A percentile compares a stretch with the other conserved stretches of the same genome.
These are phyloP conservation scores for Phytomonas sp. DNA, from an alignment of 208 protist genomes.

Conservation along the genomic window DNA sequence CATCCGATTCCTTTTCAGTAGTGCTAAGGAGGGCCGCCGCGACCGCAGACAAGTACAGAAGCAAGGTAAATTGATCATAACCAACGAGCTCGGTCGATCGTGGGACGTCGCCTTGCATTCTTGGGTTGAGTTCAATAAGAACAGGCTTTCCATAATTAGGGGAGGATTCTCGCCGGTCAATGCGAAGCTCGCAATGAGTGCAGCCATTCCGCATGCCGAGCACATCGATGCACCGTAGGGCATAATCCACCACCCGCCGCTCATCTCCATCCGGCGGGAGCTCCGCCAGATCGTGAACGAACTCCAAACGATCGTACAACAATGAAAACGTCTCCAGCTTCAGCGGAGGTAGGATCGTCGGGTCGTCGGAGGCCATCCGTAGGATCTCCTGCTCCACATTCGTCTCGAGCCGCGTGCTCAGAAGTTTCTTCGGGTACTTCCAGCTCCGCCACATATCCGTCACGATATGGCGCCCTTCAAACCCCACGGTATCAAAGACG, in stretches of 20 bases:
- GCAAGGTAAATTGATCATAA: constrained; percentile 71
- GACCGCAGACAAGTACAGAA: constrained; percentile 54
- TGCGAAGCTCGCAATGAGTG: constrained; percentile 79
- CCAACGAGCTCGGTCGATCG: constrained; percentile 59
- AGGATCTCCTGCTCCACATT: constrained; percentile 19
- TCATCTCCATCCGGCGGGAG: constrained; percentile 26
- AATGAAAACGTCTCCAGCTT: constrained; percentile 34
- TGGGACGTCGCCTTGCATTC: constrained; percentile 71
- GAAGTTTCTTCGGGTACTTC: constrained; percentile 44
- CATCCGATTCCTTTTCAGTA: background rate
- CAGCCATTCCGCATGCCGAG: constrained; percentile 69
- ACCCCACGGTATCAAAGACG: constrained; percentile 75
- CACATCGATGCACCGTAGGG: constrained; percentile 55
- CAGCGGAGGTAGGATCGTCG: background rate
- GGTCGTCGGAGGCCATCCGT: background rate
- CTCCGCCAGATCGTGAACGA: constrained; percentile 42
- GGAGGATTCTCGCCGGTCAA: constrained; percentile 41
- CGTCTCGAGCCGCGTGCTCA: constrained; percentile 32
- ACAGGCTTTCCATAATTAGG: constrained; percentile 35
- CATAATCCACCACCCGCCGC: constrained; percentile 67
- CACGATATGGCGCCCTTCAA: constrained; percentile 62
- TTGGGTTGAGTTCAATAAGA: constrained; percentile 84
- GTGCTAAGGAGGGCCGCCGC: constrained; percentile 38
- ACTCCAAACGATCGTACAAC: constrained; percentile 69
- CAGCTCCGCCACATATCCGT: constrained; percentile 84